phyloP scores from a whole-genome alignment of 2,329 filamentous ascomycete species.

The Onygenales sp. region DNA sequence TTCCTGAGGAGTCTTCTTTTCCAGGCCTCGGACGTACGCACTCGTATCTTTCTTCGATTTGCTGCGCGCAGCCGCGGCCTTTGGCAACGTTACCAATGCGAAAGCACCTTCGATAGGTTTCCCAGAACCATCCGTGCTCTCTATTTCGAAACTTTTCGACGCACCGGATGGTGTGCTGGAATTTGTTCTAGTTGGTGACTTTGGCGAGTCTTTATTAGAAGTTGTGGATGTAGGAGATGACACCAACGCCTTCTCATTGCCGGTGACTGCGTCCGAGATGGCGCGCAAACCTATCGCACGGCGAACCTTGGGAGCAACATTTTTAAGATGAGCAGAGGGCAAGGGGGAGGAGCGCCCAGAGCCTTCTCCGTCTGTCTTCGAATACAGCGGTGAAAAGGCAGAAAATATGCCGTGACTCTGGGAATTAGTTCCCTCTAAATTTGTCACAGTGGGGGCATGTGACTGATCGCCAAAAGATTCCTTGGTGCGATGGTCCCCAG shows the following conservation, averaged over 20 bases:
- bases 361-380: slow-evolving; percentile 39
- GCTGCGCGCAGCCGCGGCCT: slow-evolving; percentile 35
- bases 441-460: slow-evolving; percentile 46
- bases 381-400: slow-evolving; percentile 39
- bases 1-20: slow-evolving; percentile 70
- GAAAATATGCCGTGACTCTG: slow-evolving; percentile 29
- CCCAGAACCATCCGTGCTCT: slow-evolving; percentile 56
- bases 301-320: slow-evolving; percentile 50
- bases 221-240: slow-evolving; percentile 34
- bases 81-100: slow-evolving; percentile 42
- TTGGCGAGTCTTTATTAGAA: slow-evolving; percentile 43
- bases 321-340: slow-evolving; percentile 42
- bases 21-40: slow-evolving; percentile 78
- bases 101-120: slow-evolving; percentile 39
- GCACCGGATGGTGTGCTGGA: slow-evolving; percentile 57
- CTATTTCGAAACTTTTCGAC: slow-evolving; percentile 66
- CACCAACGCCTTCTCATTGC: slow-evolving; percentile 42
- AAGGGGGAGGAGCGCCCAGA: slow-evolving; percentile 41
- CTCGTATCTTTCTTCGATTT: slow-evolving; percentile 92
- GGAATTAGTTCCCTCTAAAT: slow-evolving; percentile 38
- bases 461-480: slow-evolving; percentile 31
- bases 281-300: slow-evolving; percentile 65
- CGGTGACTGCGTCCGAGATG: slow-evolving; percentile 64
- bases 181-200: slow-evolving; percentile 64
- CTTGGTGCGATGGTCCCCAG: slow-evolving; percentile 49